Conservation (phyloP, 2,329 filamentous ascomycete species). For the Atkinsonella hypoxylon region DNA sequence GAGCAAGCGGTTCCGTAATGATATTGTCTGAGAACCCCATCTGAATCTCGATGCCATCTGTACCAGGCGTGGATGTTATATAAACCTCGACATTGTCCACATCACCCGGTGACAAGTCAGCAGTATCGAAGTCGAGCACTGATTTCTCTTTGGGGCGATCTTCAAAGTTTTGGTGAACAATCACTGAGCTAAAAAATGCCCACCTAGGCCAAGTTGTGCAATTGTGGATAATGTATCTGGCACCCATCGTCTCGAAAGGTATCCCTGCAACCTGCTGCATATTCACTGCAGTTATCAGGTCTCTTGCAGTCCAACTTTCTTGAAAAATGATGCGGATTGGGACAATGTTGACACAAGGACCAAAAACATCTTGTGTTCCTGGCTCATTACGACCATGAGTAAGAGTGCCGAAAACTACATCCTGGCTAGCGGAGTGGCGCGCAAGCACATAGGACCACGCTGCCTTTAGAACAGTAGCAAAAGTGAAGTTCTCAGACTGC, state of each 20-base stretch:
- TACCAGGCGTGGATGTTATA: conserved; percentile 2
- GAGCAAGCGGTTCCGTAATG: neutral
- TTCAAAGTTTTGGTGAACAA: conserved; percentile 2
- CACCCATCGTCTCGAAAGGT: conserved; percentile 2
- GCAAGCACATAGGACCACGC: conserved; percentile 3
- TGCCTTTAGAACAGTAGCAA: neutral
- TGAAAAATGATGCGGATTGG: neutral
- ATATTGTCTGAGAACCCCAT: conserved; percentile 2
- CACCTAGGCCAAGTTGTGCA: conserved; percentile 3
- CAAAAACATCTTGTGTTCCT: conserved; percentile 2
- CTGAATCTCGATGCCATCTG: neutral
- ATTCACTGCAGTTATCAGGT: neutral
- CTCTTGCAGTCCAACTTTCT: neutral
- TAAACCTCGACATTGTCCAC: conserved; percentile 3
- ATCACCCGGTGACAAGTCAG: conserved; percentile 3
- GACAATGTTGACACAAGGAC: conserved; percentile 1
- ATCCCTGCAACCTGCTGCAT: neutral
- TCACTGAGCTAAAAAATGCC: conserved; percentile 2
- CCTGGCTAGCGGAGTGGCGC: neutral
- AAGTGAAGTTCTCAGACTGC: neutral
- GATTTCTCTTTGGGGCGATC: neutral
- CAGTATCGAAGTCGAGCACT: neutral
- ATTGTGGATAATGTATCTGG: neutral
- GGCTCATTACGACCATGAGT: conserved; percentile 3
- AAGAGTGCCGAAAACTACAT: conserved; percentile 4